These are phyloP conservation scores for Clathrospora elynae DNA, from an alignment of 2,329 filamentous ascomycete genomes.

Conservation along the genomic window DNA sequence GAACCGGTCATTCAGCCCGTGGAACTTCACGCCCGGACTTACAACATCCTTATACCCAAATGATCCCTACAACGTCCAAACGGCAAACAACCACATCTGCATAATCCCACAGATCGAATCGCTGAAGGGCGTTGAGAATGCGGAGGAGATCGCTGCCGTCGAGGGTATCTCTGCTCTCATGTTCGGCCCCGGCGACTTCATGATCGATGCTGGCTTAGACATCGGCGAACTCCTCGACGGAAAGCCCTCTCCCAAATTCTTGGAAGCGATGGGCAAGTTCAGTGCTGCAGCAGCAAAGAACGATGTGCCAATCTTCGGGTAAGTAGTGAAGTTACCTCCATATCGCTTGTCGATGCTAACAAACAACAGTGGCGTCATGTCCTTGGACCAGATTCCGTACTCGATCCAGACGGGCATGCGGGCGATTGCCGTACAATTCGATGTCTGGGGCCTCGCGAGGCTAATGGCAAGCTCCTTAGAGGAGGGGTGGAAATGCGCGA, in stretches of 20 bases:
- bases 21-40: constrained; percentile 32
- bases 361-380: constrained; percentile 26
- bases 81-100: constrained; percentile 33
- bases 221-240: constrained; percentile 19
- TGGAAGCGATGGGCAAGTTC: constrained; percentile 28
- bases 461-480: constrained; percentile 23
- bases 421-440: constrained; percentile 31
- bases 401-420: constrained; percentile 28
- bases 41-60: constrained; percentile 26
- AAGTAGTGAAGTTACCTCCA: too few relatives aligned
- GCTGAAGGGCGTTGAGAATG: constrained; percentile 33
- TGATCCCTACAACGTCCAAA: constrained; percentile 32
- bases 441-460: constrained; percentile 31
- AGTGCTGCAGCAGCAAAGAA: constrained; percentile 29
- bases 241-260: constrained; percentile 23
- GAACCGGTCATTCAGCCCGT: constrained; percentile 34
- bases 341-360: neutral
- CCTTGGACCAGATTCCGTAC: constrained; percentile 25
- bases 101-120: constrained; percentile 37
- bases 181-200: constrained; percentile 34
- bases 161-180: constrained; percentile 32
- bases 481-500: constrained; percentile 23
- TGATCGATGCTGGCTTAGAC: constrained; percentile 34
- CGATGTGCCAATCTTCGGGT: constrained; percentile 30
- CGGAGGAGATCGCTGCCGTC: constrained; percentile 34